Evolutionary conservation across 257 asterid species (phyloP).

Genomic region (Solanum phureja): DNA sequence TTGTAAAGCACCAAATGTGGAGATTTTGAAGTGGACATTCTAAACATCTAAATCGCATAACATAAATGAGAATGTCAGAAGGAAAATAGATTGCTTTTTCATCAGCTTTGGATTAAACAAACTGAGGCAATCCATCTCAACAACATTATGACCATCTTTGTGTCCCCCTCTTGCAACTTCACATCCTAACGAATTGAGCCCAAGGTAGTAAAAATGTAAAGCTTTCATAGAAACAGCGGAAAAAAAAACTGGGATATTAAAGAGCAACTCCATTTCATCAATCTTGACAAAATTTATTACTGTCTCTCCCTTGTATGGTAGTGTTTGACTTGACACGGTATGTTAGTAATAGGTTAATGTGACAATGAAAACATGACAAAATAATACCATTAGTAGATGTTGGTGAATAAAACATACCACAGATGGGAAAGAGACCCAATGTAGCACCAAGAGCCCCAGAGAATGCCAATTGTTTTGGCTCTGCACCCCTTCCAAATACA

Average conservation of each 20-base stretch:
- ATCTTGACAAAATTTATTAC: neutral
- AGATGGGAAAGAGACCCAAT: constrained; percentile 78
- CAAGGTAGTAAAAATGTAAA: neutral
- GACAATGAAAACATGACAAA: neutral
- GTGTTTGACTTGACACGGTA: neutral
- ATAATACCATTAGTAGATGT: neutral
- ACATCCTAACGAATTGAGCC: neutral
- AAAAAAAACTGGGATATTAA: neutral
- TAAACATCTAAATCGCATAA: neutral
- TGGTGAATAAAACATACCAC: constrained; percentile 33
- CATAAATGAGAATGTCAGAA: neutral
- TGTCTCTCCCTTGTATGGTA: neutral
- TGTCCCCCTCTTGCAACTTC: neutral
- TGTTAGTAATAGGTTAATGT: neutral
- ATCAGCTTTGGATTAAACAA: neutral
- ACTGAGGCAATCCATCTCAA: neutral
- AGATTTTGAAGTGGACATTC: neutral
- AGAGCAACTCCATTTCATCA: neutral
- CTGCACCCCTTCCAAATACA: constrained; percentile 56
- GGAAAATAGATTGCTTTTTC: neutral
- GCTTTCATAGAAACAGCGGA: neutral
- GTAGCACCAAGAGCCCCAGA: constrained; percentile 83
- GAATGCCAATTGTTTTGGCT: constrained; percentile 85
- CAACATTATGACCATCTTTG: neutral
- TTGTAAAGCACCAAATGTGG: neutral